Evolutionary conservation across 164 flowering plant genomes (phyloP), one percentile per base, ranked within the genome.

Genomic region (Kingdonia uniflora): DNA sequence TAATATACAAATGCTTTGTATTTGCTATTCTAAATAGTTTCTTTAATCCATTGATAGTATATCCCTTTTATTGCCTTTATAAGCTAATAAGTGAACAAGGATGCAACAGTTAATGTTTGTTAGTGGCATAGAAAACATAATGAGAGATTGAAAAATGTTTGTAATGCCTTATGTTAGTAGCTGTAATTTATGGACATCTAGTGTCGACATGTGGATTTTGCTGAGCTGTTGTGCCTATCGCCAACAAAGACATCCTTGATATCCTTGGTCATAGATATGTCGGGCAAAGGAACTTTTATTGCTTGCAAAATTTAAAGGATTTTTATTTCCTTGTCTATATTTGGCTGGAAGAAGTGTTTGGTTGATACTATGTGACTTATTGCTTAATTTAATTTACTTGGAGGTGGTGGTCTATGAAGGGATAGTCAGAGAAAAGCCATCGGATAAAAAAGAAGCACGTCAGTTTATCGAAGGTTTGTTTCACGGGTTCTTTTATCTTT

Each of bases 371-470:
- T 41, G 16, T 49, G 11, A 20, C 51, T 59, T 48, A 7, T 41
- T 19, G 21, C 49, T 63, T 24, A 63, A 51, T 54, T 68, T 19
- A 29, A 70, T 68, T 72, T 61, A 62, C 69, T 45, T 81, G 70
- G 72, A 88, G 95, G 96, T 92, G 80, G 97, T 92, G 73, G 95
- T 92, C 64, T 77, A 86, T 78, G 95, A 77, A 69, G 97, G 89
- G 62, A 60, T 62, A 55, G 59, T 92, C 57, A 76, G 95, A 67
- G 99, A 92, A 67, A 92, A 88, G 63, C 96, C 96, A 58, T 76
- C 85, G 29, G 72, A 72, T 74, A 78, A 81, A 68, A 95, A 84
- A 60, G 95, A 88, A 72, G 96, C 96, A 46, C 74, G 84, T 2
- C 58, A 76, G 50, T 88, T 84, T 49, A 61, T 86, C 23, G 84